A percentile compares a stretch with the other conserved stretches of the same genome.
Conservation (phyloP, 208 protist genomes). For the Leishmania tropica region DNA sequence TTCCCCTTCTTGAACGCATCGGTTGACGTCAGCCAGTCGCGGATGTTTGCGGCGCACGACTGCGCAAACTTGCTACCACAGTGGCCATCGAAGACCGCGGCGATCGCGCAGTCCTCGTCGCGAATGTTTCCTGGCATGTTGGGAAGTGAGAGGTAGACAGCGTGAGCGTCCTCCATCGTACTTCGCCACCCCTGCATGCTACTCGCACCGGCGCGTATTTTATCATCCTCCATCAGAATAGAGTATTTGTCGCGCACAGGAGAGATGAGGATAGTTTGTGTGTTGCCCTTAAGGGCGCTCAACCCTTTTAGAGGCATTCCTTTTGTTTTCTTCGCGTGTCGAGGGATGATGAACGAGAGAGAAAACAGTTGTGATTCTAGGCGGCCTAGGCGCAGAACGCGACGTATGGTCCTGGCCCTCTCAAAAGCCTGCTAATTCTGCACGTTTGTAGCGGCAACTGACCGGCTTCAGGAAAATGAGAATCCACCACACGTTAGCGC, state of each 20-base stretch:
- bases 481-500: background rate
- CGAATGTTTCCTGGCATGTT: conserved; percentile 60
- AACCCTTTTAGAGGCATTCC: conserved; percentile 63
- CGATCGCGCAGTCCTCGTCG: conserved; percentile 81
- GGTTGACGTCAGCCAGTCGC: conserved; percentile 72
- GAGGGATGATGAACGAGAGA: conserved; percentile 2
- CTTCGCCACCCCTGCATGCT: conserved; percentile 93
- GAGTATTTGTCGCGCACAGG: conserved; percentile 91
- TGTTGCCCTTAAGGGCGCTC: conserved; percentile 58
- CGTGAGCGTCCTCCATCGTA: conserved; percentile 92
- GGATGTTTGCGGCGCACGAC: conserved; percentile 71
- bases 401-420: background rate
- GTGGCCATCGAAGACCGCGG: conserved; percentile 90
- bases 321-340: background rate
- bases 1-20: conserved; percentile 57
- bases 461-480: background rate
- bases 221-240: conserved; percentile 92
- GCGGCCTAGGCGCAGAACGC: background rate
- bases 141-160: conserved; percentile 83
- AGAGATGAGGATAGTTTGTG: conserved; percentile 72
- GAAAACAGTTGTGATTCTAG: background rate
- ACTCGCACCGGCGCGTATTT: conserved; percentile 84
- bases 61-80: conserved; percentile 85
- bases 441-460: background rate
- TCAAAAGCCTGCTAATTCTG: background rate